These are phyloP conservation scores for Dryadomyces quercivorus DNA, from an alignment of 2,329 filamentous ascomycete genomes.

Conservation along the genomic window DNA sequence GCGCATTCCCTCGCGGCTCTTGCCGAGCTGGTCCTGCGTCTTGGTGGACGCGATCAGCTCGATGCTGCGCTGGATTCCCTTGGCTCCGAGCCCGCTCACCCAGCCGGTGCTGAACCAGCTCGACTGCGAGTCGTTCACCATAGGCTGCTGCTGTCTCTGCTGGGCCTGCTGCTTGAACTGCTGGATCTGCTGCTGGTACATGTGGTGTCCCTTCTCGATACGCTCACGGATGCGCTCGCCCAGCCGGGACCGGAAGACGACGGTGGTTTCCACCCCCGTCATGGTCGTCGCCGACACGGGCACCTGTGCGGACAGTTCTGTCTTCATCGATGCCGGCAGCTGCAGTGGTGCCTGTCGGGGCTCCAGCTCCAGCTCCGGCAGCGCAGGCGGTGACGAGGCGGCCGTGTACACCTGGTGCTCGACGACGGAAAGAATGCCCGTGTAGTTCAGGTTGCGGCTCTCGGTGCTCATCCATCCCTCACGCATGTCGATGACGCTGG, in stretches of 20 bases:
- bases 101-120: constrained; percentile 29
- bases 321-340: not conserved
- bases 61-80: constrained; percentile 66
- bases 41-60: constrained; percentile 67
- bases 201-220: constrained; percentile 28
- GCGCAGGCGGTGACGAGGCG: constrained; percentile 10
- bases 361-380: not conserved
- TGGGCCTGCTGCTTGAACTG: constrained; percentile 18
- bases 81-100: constrained; percentile 45
- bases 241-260: constrained; percentile 59
- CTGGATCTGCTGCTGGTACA: constrained; percentile 15
- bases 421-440: constrained; percentile 65
- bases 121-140: constrained; percentile 20
- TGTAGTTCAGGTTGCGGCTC: constrained; percentile 71
- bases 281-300: constrained; percentile 18
- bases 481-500: constrained; percentile 63
- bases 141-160: constrained; percentile 7
- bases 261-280: constrained; percentile 62
- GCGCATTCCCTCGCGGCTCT: constrained; percentile 73
- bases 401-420: constrained; percentile 59
- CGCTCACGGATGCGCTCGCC: constrained; percentile 54
- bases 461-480: constrained; percentile 77
- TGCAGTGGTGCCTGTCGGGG: not conserved
- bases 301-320: too few species aligned
- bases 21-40: constrained; percentile 65